Evolutionary conservation across 2,329 filamentous ascomycete genomes (phyloP), one percentile per base, ranked within the genome.

Genomic region (Cladosporium sp.): DNA sequence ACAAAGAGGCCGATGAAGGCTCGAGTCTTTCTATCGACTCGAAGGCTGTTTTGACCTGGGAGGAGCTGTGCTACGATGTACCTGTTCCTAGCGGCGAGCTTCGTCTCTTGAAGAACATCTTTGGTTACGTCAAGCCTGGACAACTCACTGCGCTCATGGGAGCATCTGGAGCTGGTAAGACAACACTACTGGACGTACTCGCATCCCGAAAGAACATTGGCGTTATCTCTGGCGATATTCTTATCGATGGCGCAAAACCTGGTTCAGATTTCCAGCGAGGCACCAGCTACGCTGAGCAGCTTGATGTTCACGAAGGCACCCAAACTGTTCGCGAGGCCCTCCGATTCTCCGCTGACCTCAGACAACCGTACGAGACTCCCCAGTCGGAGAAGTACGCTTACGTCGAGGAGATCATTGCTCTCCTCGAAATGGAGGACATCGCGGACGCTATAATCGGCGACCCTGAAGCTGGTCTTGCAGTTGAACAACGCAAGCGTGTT

Each of bases 161-260:
- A 4, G 81, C 81, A 16, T 85, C 83, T 3, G 86, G 86, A n/a
- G 92, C 92, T 5, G 92, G 92, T 58, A 96, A 96, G 79, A 95
- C 92, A 0, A 96, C 92, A 0, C 81, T 96, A 0, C 81, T 96
- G 2, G 91, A 96, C 72, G 91, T 94, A 0, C 80, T 96, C 13
- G 87, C 88, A 1, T 79, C 84, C 5, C 79, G 88, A 64, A 88
- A 88, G 76, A 89, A 85, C 68, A 87, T 89, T 67, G 88, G 88
- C 69, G 85, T 88, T 5, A 85, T 90, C 59, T 78, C 77, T 36
- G 88, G 88, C 49, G 85, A 89, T 67, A 85, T 88, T 62, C 80
- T 90, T 23, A 83, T 90, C 10, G 87, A 89, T 70, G 87, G 87
- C 10, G 68, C 68, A 34, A 65, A 71, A 11, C 72, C 84, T 18